phyloP scores from a whole-genome alignment of 345 rosid species.

The Barbarea vulgaris region DNA sequence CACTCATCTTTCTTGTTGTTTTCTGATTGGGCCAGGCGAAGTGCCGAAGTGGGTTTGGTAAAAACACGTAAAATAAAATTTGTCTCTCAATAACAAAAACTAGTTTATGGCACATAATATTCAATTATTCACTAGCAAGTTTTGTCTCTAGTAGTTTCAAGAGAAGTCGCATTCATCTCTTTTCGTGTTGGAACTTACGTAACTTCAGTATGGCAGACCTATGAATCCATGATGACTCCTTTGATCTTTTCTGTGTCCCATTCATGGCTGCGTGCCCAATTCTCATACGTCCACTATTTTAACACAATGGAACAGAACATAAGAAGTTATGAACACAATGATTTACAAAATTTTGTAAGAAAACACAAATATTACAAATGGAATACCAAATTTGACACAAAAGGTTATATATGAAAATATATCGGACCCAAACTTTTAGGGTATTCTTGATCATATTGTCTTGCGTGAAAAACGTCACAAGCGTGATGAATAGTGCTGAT shows the following conservation, averaged over 20 bases:
- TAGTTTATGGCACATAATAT: too few species aligned
- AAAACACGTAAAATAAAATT: neutral
- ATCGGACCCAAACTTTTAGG: too few species aligned
- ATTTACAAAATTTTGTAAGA: neutral
- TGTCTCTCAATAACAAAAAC: neutral
- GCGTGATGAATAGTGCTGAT: too few species aligned
- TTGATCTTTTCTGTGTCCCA: constrained; percentile 11
- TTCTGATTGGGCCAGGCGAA: neutral
- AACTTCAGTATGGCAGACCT: constrained; percentile 1
- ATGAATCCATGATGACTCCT: constrained; percentile 20
- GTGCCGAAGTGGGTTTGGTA: constrained; percentile 20
- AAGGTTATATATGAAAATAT: too few species aligned
- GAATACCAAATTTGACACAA: too few species aligned
- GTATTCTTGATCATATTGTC: too few species aligned
- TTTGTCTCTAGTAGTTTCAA: constrained; percentile 5
- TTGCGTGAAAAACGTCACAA: too few species aligned
- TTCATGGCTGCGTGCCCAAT: constrained; percentile 22
- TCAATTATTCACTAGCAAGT: neutral
- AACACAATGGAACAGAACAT: neutral
- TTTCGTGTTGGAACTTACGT: constrained; percentile 25
- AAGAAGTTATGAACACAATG: neutral
- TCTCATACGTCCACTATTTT: constrained; percentile 24
- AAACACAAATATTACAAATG: too few species aligned
- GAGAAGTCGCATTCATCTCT: constrained; percentile 7
- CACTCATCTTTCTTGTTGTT: constrained; percentile 8